Evolutionary conservation across 768 basidiomycete genomes (phyloP).

Genomic region (Mycena galopus): DNA sequence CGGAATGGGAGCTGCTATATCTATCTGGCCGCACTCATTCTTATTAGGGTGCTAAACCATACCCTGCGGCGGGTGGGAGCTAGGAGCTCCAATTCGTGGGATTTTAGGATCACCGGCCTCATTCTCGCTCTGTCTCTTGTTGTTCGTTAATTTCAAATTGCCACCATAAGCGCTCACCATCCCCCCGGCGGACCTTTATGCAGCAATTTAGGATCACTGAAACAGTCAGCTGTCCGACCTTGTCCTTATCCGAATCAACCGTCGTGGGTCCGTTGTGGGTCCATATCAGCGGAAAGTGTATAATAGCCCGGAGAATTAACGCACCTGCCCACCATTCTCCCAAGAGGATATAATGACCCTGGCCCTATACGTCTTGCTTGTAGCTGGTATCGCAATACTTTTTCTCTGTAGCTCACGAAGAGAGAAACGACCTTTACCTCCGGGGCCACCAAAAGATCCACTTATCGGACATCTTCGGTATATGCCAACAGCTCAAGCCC

Average conservation of each 20-base stretch:
- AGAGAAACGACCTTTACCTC: slow-evolving; percentile 24
- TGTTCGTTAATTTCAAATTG: too few species aligned
- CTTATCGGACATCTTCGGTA: slow-evolving; percentile 23
- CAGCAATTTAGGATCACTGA: neutral
- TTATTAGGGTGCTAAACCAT: too few species aligned
- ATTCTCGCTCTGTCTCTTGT: too few species aligned
- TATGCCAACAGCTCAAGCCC: slow-evolving; percentile 21
- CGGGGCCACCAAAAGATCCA: slow-evolving; percentile 23
- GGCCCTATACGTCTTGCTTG: slow-evolving; percentile 7
- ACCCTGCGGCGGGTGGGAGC: too few species aligned
- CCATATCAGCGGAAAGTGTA: slow-evolving; percentile 5
- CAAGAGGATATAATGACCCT: slow-evolving; percentile 18
- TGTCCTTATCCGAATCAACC: neutral
- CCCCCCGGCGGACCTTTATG: too few species aligned
- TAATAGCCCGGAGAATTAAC: slow-evolving; percentile 10
- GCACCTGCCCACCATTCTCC: neutral
- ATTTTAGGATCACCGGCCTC: too few species aligned
- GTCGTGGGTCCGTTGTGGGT: neutral
- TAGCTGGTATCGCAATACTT: slow-evolving; percentile 12
- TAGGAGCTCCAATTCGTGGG: too few species aligned
- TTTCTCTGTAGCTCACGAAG: slow-evolving; percentile 17
- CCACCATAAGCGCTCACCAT: too few species aligned
- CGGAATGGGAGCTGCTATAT: too few species aligned
- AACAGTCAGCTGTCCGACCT: slow-evolving; percentile 7
- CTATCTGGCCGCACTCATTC: too few species aligned